Evolutionary conservation across 805 yeast species (phyloP).

Genomic region (Nakazawaea ernobii): DNA sequence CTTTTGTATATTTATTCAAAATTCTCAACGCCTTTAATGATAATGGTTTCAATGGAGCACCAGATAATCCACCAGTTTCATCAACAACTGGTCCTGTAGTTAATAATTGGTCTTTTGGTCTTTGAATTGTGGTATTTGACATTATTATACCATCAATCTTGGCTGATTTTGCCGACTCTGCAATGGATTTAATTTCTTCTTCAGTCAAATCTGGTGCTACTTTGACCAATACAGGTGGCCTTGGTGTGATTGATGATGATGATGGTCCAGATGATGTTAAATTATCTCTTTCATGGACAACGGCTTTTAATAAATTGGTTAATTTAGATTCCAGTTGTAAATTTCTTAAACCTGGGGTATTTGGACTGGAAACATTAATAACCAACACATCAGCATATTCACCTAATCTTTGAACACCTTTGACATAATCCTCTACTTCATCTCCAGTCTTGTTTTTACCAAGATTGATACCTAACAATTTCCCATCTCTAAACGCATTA

Average conservation of each 20-base stretch:
- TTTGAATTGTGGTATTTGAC: slow-evolving; percentile 85
- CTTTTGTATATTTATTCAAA: slow-evolving; percentile 74
- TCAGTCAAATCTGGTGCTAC: slow-evolving; percentile 91
- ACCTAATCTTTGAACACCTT: slow-evolving; percentile 80
- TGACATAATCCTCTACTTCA: slow-evolving; percentile 78
- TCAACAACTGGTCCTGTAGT: slow-evolving; percentile 39
- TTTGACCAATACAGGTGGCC: slow-evolving; percentile 82
- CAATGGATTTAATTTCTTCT: slow-evolving; percentile 75
- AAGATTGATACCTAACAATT: slow-evolving; percentile 73
- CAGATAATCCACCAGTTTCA: slow-evolving; percentile 87
- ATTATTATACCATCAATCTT: slow-evolving; percentile 87
- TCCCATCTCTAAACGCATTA: slow-evolving; percentile 55
- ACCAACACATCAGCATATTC: slow-evolving; percentile 84
- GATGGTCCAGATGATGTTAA: slow-evolving; percentile 30
- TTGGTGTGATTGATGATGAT: slow-evolving; percentile 22
- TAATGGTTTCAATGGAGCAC: slow-evolving; percentile 82
- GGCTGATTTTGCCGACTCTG: slow-evolving; percentile 69
- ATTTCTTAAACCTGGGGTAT: slow-evolving; percentile 90
- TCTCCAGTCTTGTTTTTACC: slow-evolving; percentile 94
- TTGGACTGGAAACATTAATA: slow-evolving; percentile 90
- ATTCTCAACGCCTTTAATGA: slow-evolving; percentile 65
- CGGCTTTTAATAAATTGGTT: slow-evolving; percentile 57
- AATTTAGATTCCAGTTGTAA: slow-evolving; percentile 76
- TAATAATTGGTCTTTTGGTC: slow-evolving; percentile 55
- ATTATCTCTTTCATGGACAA: slow-evolving; percentile 62